Conservation (phyloP, 1,139 yeast genomes). For the Taphrina populina region DNA sequence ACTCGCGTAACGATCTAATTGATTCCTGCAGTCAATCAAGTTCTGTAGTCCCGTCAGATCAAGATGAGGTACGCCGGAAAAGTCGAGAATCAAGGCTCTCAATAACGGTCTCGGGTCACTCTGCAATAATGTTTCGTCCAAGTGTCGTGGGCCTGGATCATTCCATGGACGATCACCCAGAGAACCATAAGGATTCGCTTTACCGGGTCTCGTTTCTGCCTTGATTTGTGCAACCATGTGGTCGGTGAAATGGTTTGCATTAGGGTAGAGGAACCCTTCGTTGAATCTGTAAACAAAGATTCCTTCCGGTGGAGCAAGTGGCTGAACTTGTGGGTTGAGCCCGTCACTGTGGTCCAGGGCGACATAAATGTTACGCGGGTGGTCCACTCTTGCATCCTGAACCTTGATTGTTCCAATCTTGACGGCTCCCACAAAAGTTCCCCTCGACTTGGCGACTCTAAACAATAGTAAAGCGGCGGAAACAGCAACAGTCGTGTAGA, state of each 20-base stretch:
- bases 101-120: slow-evolving; percentile 63
- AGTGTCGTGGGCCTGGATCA: slow-evolving; percentile 67
- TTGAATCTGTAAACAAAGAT: slow-evolving; percentile 79
- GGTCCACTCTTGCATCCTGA: slow-evolving; percentile 24
- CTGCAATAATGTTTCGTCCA: slow-evolving; percentile 37
- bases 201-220: slow-evolving; percentile 61
- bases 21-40: slow-evolving; percentile 70
- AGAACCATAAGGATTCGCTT: slow-evolving; percentile 49
- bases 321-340: slow-evolving; percentile 54
- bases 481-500: slow-evolving; percentile 85
- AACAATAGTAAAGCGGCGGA: slow-evolving; percentile 72
- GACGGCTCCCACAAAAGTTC: slow-evolving; percentile 77
- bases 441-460: slow-evolving; percentile 76
- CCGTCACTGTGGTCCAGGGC: slow-evolving; percentile 62
- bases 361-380: slow-evolving; percentile 46
- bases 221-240: slow-evolving; percentile 67
- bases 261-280: slow-evolving; percentile 79
- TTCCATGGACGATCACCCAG: slow-evolving; percentile 87
- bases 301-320: slow-evolving; percentile 76
- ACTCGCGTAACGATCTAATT: slow-evolving; percentile 72
- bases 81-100: slow-evolving; percentile 73
- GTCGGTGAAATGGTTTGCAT: slow-evolving; percentile 73
- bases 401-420: slow-evolving; percentile 55
- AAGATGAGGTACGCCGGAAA: slow-evolving; percentile 68
- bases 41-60: slow-evolving; percentile 82